These are phyloP conservation scores for Cercospora sesami DNA, from an alignment of 2,329 filamentous ascomycete genomes.

Conservation along the genomic window DNA sequence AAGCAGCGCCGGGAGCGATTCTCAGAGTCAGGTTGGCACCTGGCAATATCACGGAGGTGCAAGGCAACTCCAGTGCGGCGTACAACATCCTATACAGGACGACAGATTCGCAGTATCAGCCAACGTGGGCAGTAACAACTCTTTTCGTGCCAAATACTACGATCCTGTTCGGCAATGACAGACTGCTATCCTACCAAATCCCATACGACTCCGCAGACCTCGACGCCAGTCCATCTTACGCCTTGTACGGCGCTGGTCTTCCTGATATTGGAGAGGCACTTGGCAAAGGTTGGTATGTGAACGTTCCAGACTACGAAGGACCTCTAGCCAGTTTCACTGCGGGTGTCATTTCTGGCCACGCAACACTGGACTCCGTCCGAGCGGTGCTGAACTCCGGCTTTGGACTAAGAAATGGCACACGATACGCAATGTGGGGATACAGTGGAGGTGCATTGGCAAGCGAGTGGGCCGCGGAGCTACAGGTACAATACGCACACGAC, in stretches of 20 bases:
- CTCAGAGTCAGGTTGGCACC: constrained; percentile 38
- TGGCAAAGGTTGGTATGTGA: constrained; percentile 50
- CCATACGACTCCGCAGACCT: constrained; percentile 43
- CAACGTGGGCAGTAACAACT: constrained; percentile 36
- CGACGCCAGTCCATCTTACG: constrained; percentile 45
- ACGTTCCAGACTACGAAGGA: constrained; percentile 50
- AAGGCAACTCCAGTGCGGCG: constrained; percentile 32
- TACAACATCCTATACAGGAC: constrained; percentile 37
- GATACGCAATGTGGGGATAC: constrained; percentile 53
- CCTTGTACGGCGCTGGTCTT: constrained; percentile 33
- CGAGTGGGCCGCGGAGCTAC: constrained; percentile 56
- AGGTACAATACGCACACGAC: constrained; percentile 55
- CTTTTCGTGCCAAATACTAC: constrained; percentile 30
- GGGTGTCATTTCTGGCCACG: constrained; percentile 47
- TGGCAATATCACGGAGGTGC: constrained; percentile 33
- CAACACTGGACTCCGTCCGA: constrained; percentile 48
- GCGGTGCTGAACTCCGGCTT: constrained; percentile 40
- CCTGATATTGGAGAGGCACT: constrained; percentile 42
- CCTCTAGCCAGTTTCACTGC: constrained; percentile 47
- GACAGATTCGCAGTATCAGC: constrained; percentile 30
- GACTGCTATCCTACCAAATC: constrained; percentile 35
- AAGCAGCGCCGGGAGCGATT: constrained; percentile 37
- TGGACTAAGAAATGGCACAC: constrained; percentile 25
- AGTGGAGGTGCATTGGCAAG: constrained; percentile 56
- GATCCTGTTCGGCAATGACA: constrained; percentile 17